Evolutionary conservation across 495 filamentous ascomycete species (phyloP).

Genomic region (Penicillium egyptiacum): DNA sequence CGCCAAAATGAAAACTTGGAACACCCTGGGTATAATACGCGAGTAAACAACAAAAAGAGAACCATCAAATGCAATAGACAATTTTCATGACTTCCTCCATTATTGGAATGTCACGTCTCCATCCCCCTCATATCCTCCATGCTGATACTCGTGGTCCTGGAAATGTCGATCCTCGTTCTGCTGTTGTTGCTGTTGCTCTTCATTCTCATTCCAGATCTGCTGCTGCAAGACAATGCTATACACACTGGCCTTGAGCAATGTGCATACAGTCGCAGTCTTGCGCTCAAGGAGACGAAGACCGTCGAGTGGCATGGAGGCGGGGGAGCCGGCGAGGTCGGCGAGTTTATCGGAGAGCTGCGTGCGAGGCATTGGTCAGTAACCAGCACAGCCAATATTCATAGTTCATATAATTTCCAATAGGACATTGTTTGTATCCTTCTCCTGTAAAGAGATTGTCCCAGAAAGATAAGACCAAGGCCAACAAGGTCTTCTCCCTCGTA

Average conservation of each 20-base stretch:
- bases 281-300: constrained; percentile 84
- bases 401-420: background rate
- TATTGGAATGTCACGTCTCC: constrained; percentile 40
- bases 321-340: constrained; percentile 34
- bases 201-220: constrained; percentile 72
- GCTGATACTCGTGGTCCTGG: constrained; percentile 33
- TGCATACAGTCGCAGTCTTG: constrained; percentile 92
- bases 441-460: background rate
- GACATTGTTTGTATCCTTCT: background rate
- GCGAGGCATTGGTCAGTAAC: constrained; percentile 1
- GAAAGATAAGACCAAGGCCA: constrained; percentile 1
- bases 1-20: constrained; percentile 4
- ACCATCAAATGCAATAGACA: constrained; percentile 3
- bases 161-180: constrained; percentile 28
- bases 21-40: constrained; percentile 22
- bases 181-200: constrained; percentile 39
- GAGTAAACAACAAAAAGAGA: constrained; percentile 13
- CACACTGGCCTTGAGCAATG: constrained; percentile 93
- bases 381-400: background rate
- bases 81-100: constrained; percentile 4
- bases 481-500: constrained; percentile 32
- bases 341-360: constrained; percentile 42
- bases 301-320: constrained; percentile 53
- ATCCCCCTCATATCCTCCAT: constrained; percentile 33
- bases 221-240: constrained; percentile 98